Conservation (phyloP, 495 filamentous ascomycete species). For the Jackrogersella minutella region DNA sequence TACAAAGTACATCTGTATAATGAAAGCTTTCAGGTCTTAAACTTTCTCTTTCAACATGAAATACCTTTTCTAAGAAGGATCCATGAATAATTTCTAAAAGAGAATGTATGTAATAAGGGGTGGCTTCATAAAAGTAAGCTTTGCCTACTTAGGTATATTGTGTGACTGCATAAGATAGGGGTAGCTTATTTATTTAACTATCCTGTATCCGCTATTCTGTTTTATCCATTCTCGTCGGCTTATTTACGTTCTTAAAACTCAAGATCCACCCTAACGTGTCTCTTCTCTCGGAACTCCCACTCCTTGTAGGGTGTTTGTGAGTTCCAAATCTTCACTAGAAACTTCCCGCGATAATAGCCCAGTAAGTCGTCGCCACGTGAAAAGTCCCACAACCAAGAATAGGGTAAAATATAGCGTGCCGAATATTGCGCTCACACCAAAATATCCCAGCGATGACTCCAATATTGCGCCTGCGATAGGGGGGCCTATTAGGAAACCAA, state of each 20-base stretch:
- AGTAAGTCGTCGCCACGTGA: slow-evolving; percentile 1
- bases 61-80: background rate
- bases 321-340: background rate
- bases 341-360: background rate
- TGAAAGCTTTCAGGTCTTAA: background rate
- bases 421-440: slow-evolving; percentile 20
- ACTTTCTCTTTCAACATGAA: background rate
- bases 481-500: slow-evolving; percentile 48
- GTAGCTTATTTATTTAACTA: background rate
- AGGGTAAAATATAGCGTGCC: slow-evolving; percentile 15
- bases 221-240: background rate
- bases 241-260: background rate
- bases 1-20: too few relatives aligned
- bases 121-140: too few relatives aligned
- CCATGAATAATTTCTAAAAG: background rate
- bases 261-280: background rate
- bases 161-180: background rate
- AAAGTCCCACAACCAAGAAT: slow-evolving; percentile 10
- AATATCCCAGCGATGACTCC: slow-evolving; percentile 3
- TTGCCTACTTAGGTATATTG: background rate
- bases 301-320: background rate
- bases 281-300: background rate
- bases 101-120: too few relatives aligned
- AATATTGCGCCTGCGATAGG: slow-evolving; percentile 51
- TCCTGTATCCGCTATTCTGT: background rate